A percentile compares a stretch with the other conserved stretches of the same genome.
Evolutionary conservation across 2,329 filamentous ascomycete genomes (phyloP).

Genomic region (Herpotrichia juniperi): DNA sequence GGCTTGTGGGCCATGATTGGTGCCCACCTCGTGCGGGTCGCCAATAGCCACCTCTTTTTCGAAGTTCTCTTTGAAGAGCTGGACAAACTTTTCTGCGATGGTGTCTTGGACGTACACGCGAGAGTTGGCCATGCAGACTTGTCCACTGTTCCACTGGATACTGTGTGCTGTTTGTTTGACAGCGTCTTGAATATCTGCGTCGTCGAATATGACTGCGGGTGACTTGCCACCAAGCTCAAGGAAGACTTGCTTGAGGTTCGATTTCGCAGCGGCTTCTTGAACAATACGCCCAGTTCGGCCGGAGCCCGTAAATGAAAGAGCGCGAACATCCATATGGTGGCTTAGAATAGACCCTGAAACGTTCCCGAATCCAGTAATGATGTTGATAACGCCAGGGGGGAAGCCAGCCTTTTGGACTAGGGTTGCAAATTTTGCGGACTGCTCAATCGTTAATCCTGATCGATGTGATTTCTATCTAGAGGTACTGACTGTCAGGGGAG

Average conservation of each 20-base stretch:
- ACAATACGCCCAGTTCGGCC: constrained; percentile 89
- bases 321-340: constrained; percentile 81
- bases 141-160: constrained; percentile 62
- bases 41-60: constrained; percentile 43
- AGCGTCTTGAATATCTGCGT: constrained; percentile 78
- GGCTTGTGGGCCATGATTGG: constrained; percentile 63
- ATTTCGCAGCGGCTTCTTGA: constrained; percentile 71
- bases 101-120: constrained; percentile 63
- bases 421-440: constrained; percentile 79
- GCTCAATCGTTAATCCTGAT: constrained; percentile 70
- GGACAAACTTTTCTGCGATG: constrained; percentile 55
- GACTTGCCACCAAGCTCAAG: constrained; percentile 89
- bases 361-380: constrained; percentile 78
- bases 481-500: constrained; percentile 78
- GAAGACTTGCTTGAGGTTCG: constrained; percentile 84
- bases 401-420: constrained; percentile 79
- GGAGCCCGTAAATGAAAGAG: constrained; percentile 81
- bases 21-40: constrained; percentile 74
- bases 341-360: constrained; percentile 79
- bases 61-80: constrained; percentile 46
- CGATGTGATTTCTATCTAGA: constrained; percentile 76
- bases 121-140: constrained; percentile 66
- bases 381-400: constrained; percentile 79
- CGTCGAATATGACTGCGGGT: constrained; percentile 81
- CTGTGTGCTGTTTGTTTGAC: constrained; percentile 59